These are phyloP conservation scores for Paraphaeosphaeria minitans DNA, from an alignment of 2,329 filamentous ascomycete species.

Conservation along the genomic window DNA sequence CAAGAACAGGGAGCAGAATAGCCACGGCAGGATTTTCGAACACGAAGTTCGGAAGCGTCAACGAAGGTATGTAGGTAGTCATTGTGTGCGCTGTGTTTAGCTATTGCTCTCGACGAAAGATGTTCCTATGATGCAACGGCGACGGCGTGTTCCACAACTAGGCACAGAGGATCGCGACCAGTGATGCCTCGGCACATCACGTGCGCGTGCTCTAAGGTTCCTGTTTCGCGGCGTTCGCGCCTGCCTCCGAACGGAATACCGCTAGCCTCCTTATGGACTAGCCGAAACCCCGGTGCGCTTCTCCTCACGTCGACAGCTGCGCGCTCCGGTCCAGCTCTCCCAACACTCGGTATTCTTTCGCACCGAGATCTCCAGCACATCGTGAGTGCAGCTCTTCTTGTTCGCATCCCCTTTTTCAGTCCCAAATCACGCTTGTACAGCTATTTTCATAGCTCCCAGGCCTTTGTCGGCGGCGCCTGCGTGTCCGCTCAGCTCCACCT, in stretches of 20 bases:
- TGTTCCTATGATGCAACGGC: background rate
- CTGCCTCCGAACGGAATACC: conserved; percentile 1
- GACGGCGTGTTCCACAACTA: conserved; percentile 1
- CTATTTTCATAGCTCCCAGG: conserved; percentile 38
- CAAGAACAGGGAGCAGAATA: conserved; percentile 74
- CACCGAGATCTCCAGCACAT: conserved; percentile 37
- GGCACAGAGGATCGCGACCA: conserved; percentile 1
- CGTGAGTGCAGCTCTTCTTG: conserved; percentile 46
- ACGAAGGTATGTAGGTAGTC: conserved; percentile 78
- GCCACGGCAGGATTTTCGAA: conserved; percentile 75
- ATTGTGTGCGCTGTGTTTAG: conserved; percentile 55
- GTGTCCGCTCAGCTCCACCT: conserved; percentile 30
- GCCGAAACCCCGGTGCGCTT: conserved; percentile 28
- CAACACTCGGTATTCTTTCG: conserved; percentile 29
- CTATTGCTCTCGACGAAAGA: background rate
- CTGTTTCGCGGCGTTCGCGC: conserved; percentile 8
- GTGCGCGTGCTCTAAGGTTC: conserved; percentile 1
- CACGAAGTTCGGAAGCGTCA: conserved; percentile 73
- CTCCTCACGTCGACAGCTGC: conserved; percentile 20
- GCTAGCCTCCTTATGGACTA: conserved; percentile 3
- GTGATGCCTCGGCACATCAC: conserved; percentile 3
- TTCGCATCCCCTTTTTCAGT: conserved; percentile 38
- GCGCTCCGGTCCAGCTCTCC: conserved; percentile 13
- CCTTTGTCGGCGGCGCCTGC: conserved; percentile 40
- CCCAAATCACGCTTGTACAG: conserved; percentile 34